Base-by-base conservation (phyloP, 202 grass and related monocot species). In the Musa balbisiana region DNA sequence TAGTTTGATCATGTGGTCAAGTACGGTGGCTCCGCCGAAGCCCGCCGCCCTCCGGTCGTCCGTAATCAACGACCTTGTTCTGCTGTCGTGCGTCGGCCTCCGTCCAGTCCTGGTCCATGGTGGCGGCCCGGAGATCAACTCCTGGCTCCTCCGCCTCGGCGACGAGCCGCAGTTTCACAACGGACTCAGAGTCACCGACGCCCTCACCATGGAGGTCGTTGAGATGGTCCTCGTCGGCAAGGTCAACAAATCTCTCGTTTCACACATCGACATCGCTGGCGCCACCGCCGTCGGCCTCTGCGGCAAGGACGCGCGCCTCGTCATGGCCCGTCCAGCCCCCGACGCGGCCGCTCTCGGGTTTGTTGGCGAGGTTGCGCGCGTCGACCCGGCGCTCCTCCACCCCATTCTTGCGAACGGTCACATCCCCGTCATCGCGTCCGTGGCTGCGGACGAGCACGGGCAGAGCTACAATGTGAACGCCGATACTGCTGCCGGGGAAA, bases 381-480 rank as follows among this genome's bases (percentile, higher is more conserved):
- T 92, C 22, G 84, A 97, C n/a, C 80, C 90, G 56, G 69, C 87
- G 0, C 84, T 91, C 52, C 88, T 92, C 56, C 80, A 79, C 43
- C 87, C 93, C 25, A 85, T 97, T 51, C 82, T 97, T 68, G 11
- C 43, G 17, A 53, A 75, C 2, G 86, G 82, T 0, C 86, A 97
- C 79, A 97, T 97, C 64, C 90, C 90, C 16, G 93, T 92, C 2
- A 92, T 97, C 11, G 93, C 93, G 69, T 87, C 93, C 3, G 88
- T 97, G 8, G 93, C 93, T 0, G 90, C 80, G 9, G 93, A 97
- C 15, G 64, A 89, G 78, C 74, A 51, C 8, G 87, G 87, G 14
- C 90, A 91, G 73, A 84, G 85, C 9, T 97, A 97, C 52, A 97
- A 92, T 51, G 86, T 97, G 58, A 97, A 97, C 29, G 90, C 87